These are phyloP conservation scores for Lolium rigidum DNA, from an alignment of 176 grass and related monocot species.

Conservation along the genomic window DNA sequence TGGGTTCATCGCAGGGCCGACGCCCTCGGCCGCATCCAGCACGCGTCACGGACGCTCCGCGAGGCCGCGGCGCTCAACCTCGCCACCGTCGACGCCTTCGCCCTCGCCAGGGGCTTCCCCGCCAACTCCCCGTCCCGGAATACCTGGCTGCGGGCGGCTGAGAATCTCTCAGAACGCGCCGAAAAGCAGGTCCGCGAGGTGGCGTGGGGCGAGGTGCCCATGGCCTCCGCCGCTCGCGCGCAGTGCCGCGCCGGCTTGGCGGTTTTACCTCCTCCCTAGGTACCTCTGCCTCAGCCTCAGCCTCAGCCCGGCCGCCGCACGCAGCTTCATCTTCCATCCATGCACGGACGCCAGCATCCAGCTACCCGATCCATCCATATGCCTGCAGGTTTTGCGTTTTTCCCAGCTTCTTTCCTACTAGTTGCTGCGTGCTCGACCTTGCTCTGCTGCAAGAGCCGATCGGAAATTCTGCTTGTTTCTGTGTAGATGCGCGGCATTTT, in stretches of 20 bases:
- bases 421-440: neutral
- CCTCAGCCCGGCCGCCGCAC: neutral
- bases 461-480: neutral
- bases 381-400: neutral
- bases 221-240: neutral
- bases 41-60: neutral
- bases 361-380: neutral
- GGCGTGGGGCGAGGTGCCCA: fast-evolving
- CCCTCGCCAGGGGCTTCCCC: neutral
- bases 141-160: neutral
- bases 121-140: neutral
- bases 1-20: neutral
- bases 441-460: neutral
- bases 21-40: neutral
- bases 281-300: neutral
- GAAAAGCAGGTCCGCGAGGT: neutral
- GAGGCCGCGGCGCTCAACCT: neutral
- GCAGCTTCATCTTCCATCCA: neutral
- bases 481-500: too few species aligned
- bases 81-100: neutral
- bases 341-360: neutral
- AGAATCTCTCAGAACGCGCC: neutral
- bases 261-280: neutral
- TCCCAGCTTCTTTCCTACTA: neutral
- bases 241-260: neutral